Percentiles rank a stretch among this genome's conserved stretches.
Evolutionary conservation across 2,329 filamentous ascomycete genomes (phyloP).

Genomic region (Shiraia bambusicola): DNA sequence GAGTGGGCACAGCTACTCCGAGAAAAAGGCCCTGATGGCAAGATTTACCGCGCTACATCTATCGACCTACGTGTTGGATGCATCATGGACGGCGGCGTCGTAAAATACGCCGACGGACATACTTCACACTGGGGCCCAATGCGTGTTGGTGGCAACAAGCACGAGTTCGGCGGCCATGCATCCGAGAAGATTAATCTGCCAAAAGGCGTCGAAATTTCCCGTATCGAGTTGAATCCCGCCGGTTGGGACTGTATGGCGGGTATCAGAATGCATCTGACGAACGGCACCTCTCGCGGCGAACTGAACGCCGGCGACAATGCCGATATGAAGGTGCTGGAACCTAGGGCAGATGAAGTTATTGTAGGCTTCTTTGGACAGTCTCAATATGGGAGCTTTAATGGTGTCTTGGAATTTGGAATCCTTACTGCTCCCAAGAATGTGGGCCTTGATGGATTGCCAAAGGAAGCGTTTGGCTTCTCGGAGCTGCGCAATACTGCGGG

Average conservation of each 20-base stretch:
- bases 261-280: constrained; percentile 33
- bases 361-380: constrained; percentile 52
- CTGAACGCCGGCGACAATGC: constrained; percentile 22
- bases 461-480: constrained; percentile 45
- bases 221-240: constrained; percentile 31
- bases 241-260: constrained; percentile 20
- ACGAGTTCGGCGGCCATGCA: constrained; percentile 39
- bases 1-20: constrained; percentile 23
- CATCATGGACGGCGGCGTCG: constrained; percentile 49
- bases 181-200: constrained; percentile 33
- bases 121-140: constrained; percentile 46
- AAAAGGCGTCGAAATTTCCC: constrained; percentile 29
- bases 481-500: constrained; percentile 45
- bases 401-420: constrained; percentile 50
- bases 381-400: constrained; percentile 19
- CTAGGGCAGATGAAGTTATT: constrained; percentile 43
- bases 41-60: constrained; percentile 42
- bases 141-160: constrained; percentile 21
- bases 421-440: constrained; percentile 47
- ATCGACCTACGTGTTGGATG: constrained; percentile 52
- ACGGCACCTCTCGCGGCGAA: constrained; percentile 34
- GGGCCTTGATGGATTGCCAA: constrained; percentile 46
- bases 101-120: constrained; percentile 50
- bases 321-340: constrained; percentile 30
- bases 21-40: constrained; percentile 28